Percentiles rank a stretch among this genome's conserved stretches.
These are phyloP conservation scores for Chalciporus sphaerocephalus DNA, from an alignment of 768 basidiomycete genomes.

Conservation along the genomic window DNA sequence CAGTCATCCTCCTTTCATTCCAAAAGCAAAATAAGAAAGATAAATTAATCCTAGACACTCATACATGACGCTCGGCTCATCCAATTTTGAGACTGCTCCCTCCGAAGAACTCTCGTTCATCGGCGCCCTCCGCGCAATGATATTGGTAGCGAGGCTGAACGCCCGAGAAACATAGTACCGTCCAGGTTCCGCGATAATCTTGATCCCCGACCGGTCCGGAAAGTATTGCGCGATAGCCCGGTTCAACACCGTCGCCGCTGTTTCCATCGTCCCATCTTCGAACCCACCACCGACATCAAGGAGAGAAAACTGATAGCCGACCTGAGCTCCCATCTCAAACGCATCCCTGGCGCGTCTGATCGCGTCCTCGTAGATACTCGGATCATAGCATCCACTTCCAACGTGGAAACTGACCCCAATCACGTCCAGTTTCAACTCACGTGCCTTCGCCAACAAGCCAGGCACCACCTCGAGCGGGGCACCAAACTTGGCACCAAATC, in stretches of 20 bases:
- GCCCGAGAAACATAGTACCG: slow-evolving; percentile 90
- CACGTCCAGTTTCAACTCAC: slow-evolving; percentile 75
- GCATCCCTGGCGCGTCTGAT: slow-evolving; percentile 74
- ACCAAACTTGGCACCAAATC: slow-evolving; percentile 95
- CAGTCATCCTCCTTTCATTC: not conserved
- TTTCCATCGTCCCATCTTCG: slow-evolving; percentile 81
- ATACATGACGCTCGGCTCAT: slow-evolving; percentile 81
- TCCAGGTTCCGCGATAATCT: slow-evolving; percentile 94
- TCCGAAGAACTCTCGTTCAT: slow-evolving; percentile 33
- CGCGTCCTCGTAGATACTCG: slow-evolving; percentile 85
- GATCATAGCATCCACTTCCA: slow-evolving; percentile 94
- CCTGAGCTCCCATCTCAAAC: slow-evolving; percentile 82
- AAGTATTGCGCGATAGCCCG: slow-evolving; percentile 76
- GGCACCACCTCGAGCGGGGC: slow-evolving; percentile 81
- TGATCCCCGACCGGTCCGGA: slow-evolving; percentile 61
- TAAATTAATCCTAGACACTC: slow-evolving; percentile 37
- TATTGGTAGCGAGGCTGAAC: slow-evolving; percentile 87
- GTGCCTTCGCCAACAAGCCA: slow-evolving; percentile 71
- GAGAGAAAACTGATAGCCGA: slow-evolving; percentile 76
- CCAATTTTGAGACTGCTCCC: slow-evolving; percentile 25
- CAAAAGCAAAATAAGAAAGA: slow-evolving; percentile 1
- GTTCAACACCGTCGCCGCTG: slow-evolving; percentile 66
- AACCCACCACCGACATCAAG: slow-evolving; percentile 97
- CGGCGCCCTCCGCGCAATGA: slow-evolving; percentile 83
- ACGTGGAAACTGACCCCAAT: slow-evolving; percentile 98